Base-by-base conservation (phyloP, 352 stramenopile genomes). In the Lagenidium sp. region DNA sequence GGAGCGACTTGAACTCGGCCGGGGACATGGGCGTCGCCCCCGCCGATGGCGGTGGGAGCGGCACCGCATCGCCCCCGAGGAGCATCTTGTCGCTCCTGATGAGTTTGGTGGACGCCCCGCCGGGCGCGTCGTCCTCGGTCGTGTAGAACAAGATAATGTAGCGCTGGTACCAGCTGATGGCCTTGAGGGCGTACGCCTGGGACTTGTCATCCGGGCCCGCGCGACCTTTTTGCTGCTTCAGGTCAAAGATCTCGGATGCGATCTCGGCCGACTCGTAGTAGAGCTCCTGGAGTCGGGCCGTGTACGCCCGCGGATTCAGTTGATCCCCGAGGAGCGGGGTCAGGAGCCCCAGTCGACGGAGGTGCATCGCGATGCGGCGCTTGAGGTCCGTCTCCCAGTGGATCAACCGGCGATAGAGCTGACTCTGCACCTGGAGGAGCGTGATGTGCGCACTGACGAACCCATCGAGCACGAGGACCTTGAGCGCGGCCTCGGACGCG, bases 81-180 rank as follows among this genome's bases (percentile, higher is more conserved):
- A 82, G 30, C 24, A 67, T 63, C 19, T 41, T 54, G 12, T 63
- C 44, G 19, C 47, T 26, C 10, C 42, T 21, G 1, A 58, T 67
- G 31, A 62, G 48, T 7, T 60, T 41, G 11, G 40, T 51, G 4
- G 29, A 25, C 2, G 49, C 29, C 0, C 36, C 36, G 1, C 36
- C 34, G 1, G 20, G 55, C 32, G 20, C 40, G 16, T 36, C 36
- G 6, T 44, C 28, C 5, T 55, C 41, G 2, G 41, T 48, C 1
- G 24, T 21, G 44, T 86, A 89, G 36, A 85, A 89, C 11, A 86
- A 54, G 34, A 68, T 55, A 8, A 89, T 36, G 24, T 82, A 89
- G 46, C 80, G 63, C 47, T 85, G 68, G 50, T 84, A 86, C 44
- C 67, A 85, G 37, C 76, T 60, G 21, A 85, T 58, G 6, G 72